A percentile compares a stretch with the other conserved stretches of the same genome.
phyloP scores from a whole-genome alignment of 495 filamentous ascomycete species.

The Lasiosphaeris hirsuta region DNA sequence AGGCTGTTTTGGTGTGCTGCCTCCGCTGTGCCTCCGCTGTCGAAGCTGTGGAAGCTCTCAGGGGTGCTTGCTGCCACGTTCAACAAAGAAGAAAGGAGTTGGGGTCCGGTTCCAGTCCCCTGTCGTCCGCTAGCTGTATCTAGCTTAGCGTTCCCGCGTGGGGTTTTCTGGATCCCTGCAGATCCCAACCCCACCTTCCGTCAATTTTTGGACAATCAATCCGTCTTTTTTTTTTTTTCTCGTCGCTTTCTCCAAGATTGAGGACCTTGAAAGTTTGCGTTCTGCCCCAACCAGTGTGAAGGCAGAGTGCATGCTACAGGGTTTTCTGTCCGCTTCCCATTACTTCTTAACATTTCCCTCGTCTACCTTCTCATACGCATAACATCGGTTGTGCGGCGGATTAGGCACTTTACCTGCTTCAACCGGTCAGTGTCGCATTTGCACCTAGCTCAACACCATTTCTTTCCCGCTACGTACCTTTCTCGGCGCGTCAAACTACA shows the following conservation, averaged over 20 bases:
- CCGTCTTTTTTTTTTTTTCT: constrained; percentile 32
- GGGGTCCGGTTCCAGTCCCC: neutral
- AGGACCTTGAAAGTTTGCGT: neutral
- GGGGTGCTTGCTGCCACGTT: neutral
- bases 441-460: too few species aligned
- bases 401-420: too few species aligned
- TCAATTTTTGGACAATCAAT: constrained; percentile 23
- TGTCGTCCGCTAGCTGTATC: neutral
- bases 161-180: constrained; percentile 10
- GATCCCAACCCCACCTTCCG: constrained; percentile 4
- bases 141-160: constrained; percentile 15
- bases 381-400: too few species aligned
- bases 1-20: constrained; percentile 5
- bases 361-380: too few species aligned
- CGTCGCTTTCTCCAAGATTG: neutral
- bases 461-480: too few species aligned
- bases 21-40: neutral
- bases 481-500: too few species aligned
- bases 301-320: too few species aligned
- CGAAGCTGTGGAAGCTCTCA: neutral
- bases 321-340: too few species aligned
- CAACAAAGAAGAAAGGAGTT: constrained; percentile 1
- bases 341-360: too few species aligned
- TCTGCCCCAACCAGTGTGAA: neutral
- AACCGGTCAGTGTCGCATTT: too few species aligned